Percentiles rank a stretch among this genome's conserved stretches.
phyloP scores from a whole-genome alignment of 805 yeast genomes.

The Candida orba region DNA sequence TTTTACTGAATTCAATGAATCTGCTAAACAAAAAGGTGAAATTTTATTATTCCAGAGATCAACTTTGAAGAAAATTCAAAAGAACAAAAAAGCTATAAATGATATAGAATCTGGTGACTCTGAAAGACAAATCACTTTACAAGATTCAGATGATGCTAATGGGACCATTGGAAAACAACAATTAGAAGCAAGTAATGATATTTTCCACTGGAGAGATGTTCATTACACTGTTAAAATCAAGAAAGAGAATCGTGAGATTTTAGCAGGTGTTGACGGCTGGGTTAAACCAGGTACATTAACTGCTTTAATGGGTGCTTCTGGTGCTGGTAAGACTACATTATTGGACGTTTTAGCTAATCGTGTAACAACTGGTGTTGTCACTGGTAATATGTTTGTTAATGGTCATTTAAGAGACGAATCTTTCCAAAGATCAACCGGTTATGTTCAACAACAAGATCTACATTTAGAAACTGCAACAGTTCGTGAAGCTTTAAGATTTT shows the following conservation, averaged over 20 bases:
- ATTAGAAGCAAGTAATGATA: conserved; percentile 34
- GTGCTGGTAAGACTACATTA: conserved; percentile 77
- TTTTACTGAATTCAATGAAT: conserved; percentile 50
- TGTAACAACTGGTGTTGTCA: conserved; percentile 60
- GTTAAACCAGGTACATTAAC: conserved; percentile 78
- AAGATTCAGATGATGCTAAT: conserved; percentile 12
- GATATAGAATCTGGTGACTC: conserved; percentile 21
- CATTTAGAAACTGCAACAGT: conserved; percentile 65
- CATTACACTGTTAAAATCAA: conserved; percentile 64
- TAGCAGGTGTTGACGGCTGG: conserved; percentile 70
- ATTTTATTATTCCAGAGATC: conserved; percentile 50
- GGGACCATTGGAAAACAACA: conserved; percentile 21
- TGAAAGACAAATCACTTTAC: conserved; percentile 20
- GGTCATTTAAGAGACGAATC: conserved; percentile 53
- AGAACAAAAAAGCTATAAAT: conserved; percentile 24
- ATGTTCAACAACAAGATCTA: conserved; percentile 72
- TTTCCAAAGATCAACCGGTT: conserved; percentile 48
- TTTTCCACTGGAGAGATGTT: conserved; percentile 74
- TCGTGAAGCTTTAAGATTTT: conserved; percentile 63
- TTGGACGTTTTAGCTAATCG: conserved; percentile 66
- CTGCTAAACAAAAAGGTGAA: conserved; percentile 67
- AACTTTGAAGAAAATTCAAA: conserved; percentile 39
- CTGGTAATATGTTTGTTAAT: conserved; percentile 61
- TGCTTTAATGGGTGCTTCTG: conserved; percentile 72
- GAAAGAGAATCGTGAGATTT: conserved; percentile 49